Conservation (phyloP, 1,284 basidiomycete genomes). For the Irpex sp. region DNA sequence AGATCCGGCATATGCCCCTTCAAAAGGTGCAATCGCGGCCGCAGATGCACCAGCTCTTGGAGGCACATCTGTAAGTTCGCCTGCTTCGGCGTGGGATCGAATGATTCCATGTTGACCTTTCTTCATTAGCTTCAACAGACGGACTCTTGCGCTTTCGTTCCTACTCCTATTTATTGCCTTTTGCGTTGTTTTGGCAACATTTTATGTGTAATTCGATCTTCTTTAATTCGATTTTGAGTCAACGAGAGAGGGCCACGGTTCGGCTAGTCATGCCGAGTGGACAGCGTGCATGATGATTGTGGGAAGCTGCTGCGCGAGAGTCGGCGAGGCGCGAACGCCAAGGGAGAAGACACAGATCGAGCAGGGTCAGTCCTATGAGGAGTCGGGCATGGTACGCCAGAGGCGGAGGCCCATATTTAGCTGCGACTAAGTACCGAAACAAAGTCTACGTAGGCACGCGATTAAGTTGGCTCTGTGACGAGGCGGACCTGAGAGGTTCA, state of each 20-base stretch:
- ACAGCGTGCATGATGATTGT: too few species aligned
- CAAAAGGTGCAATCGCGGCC: background rate
- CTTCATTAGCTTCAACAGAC: background rate
- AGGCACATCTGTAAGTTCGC: conserved; percentile 1
- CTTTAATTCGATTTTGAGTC: background rate
- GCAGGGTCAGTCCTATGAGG: too few species aligned
- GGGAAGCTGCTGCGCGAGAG: too few species aligned
- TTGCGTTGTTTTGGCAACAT: background rate
- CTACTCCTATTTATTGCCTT: background rate
- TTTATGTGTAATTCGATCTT: background rate
- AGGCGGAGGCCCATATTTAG: too few species aligned
- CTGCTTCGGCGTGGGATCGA: background rate
- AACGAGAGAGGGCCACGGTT: background rate
- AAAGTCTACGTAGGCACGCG: too few species aligned
- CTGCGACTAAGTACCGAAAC: too few species aligned
- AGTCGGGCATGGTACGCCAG: too few species aligned
- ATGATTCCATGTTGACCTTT: background rate
- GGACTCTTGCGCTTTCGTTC: background rate
- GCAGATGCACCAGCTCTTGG: background rate
- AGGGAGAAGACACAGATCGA: too few species aligned
- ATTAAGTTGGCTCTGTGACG: background rate
- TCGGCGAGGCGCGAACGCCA: too few species aligned
- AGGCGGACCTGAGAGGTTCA: background rate
- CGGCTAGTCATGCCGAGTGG: background rate
- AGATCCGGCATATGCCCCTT: conserved; percentile 6